A percentile compares a stretch with the other conserved stretches of the same genome.
phyloP scores from a whole-genome alignment of 495 filamentous ascomycete species.

The Melanomma pulvis-pyrius region DNA sequence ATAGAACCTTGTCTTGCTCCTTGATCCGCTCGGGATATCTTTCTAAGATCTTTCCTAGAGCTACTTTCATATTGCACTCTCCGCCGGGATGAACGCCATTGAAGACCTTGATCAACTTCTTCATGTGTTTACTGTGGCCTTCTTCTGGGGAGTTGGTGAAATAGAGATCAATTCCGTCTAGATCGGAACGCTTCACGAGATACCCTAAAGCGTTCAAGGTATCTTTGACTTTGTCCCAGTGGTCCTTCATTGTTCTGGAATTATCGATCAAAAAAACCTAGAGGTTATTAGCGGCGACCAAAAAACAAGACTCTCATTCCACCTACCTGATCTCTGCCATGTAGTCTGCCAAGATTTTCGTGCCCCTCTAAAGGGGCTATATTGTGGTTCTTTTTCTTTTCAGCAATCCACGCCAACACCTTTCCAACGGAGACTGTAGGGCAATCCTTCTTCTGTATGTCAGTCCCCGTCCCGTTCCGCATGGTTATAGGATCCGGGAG shows the following conservation, averaged over 20 bases:
- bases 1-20: not conserved
- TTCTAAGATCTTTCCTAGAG: constrained; percentile 2
- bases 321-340: constrained; percentile 18
- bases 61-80: constrained; percentile 2
- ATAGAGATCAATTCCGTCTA: constrained; percentile 44
- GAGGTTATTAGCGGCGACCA: not conserved
- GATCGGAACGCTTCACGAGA: constrained; percentile 43
- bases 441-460: not conserved
- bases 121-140: constrained; percentile 17
- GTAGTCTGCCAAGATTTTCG: not conserved
- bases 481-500: not conserved
- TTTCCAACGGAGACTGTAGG: not conserved
- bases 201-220: constrained; percentile 42
- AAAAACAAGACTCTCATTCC: not conserved
- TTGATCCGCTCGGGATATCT: constrained; percentile 4
- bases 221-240: constrained; percentile 37
- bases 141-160: constrained; percentile 40
- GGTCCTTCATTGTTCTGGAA: constrained; percentile 42
- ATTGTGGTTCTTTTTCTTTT: not conserved
- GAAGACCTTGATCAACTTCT: constrained; percentile 17
- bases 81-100: constrained; percentile 4
- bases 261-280: constrained; percentile 51
- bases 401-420: not conserved
- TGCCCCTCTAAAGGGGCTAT: not conserved
- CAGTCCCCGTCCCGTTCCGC: not conserved